Evolutionary conservation across 345 rosid species (phyloP).

Genomic region (Angophora floribunda): DNA sequence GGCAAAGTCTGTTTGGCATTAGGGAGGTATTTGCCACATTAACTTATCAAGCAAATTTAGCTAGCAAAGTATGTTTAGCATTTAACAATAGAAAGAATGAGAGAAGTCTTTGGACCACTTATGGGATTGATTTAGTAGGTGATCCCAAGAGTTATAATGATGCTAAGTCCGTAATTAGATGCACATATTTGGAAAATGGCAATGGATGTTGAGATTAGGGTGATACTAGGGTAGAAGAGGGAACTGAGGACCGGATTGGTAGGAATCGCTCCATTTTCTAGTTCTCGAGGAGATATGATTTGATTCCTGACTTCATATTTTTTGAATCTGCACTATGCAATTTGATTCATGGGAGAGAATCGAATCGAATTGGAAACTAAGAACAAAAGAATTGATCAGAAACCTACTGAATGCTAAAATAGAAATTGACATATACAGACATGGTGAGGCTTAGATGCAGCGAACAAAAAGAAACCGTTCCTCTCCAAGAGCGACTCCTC

Average conservation of each 20-base stretch:
- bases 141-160: not conserved
- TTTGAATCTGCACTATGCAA: too few relatives aligned
- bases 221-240: too few relatives aligned
- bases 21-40: not conserved
- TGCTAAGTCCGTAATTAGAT: not conserved
- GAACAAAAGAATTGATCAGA: fast-evolving
- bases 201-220: not conserved
- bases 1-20: not conserved
- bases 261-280: fast-evolving
- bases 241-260: too few relatives aligned
- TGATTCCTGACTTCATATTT: too few relatives aligned
- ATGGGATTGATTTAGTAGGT: not conserved
- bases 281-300: fast-evolving
- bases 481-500: too few relatives aligned
- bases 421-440: too few relatives aligned
- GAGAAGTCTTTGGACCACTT: not conserved
- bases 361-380: too few relatives aligned
- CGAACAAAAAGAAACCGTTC: too few relatives aligned
- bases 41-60: not conserved
- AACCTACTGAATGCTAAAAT: too few relatives aligned
- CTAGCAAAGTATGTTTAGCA: not conserved
- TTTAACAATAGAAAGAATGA: not conserved
- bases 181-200: not conserved
- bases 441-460: too few relatives aligned
- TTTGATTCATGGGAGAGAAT: too few relatives aligned